Conservation (phyloP, 352 stramenopile genomes). For the Blastocystis sp. region DNA sequence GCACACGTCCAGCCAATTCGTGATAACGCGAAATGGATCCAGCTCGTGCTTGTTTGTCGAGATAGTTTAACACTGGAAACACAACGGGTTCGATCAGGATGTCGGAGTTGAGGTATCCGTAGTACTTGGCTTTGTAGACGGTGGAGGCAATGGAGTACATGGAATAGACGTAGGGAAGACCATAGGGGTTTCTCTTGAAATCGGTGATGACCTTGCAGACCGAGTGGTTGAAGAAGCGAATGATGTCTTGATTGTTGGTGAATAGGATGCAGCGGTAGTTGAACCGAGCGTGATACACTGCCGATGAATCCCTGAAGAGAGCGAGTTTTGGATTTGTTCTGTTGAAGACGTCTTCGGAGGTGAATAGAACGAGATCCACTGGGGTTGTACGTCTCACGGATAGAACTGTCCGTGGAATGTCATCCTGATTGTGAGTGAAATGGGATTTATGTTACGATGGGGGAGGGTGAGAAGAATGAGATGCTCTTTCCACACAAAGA, state of each 20-base stretch:
- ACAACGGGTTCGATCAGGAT: conserved; percentile 20
- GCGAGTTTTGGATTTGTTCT: too few relatives aligned
- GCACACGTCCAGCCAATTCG: conserved; percentile 25
- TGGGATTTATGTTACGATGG: too few relatives aligned
- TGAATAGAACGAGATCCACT: too few relatives aligned
- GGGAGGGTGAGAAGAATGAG: too few relatives aligned
- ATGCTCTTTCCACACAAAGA: too few relatives aligned
- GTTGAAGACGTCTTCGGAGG: too few relatives aligned
- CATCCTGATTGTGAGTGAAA: too few relatives aligned
- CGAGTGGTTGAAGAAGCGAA: not conserved
- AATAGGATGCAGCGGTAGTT: conserved; percentile 12
- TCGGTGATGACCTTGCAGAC: not conserved
- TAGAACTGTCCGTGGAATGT: too few relatives aligned
- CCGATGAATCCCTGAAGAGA: too few relatives aligned
- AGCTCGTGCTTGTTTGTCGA: not conserved
- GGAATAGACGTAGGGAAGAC: not conserved
- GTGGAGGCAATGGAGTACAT: not conserved
- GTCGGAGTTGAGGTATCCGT: conserved; percentile 49
- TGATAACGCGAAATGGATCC: not conserved
- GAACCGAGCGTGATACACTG: too few relatives aligned
- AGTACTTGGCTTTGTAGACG: conserved; percentile 5
- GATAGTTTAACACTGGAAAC: conserved; percentile 8
- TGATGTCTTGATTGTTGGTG: conserved; percentile 1
- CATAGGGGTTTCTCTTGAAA: conserved; percentile 11
- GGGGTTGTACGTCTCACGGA: too few relatives aligned